phyloP scores from a whole-genome alignment of 75 land plant genomes.

The Selaginella moellendorffii region DNA sequence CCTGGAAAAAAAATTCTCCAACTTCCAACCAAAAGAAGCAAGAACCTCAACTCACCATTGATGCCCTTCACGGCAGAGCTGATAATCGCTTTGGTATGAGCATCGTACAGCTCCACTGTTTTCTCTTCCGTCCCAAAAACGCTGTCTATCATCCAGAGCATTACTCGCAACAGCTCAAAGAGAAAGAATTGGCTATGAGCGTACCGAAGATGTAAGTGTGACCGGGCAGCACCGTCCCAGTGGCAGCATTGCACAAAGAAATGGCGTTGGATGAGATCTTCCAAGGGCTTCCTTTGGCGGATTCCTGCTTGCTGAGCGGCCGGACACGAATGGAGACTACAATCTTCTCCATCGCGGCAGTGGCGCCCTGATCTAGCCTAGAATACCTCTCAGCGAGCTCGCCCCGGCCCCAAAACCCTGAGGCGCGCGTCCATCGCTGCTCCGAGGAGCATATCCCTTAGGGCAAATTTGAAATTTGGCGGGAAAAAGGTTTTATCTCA shows the following conservation, averaged over 20 bases:
- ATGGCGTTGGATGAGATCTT: conserved; percentile 60
- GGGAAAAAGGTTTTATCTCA: too few relatives aligned
- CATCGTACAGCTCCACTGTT: conserved; percentile 61
- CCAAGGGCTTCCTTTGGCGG: conserved; percentile 67
- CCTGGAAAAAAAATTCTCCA: too few relatives aligned
- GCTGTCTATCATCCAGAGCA: conserved; percentile 29
- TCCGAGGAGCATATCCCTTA: too few relatives aligned
- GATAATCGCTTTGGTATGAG: conserved; percentile 69
- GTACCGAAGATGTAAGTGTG: conserved; percentile 63
- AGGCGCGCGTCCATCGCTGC: too few relatives aligned
- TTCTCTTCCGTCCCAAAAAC: conserved; percentile 68
- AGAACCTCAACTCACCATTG: conserved; percentile 42
- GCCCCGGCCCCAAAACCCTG: too few relatives aligned
- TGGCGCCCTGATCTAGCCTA: too few relatives aligned
- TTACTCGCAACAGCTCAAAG: too few relatives aligned
- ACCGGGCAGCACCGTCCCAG: conserved; percentile 10
- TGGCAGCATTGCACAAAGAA: conserved; percentile 21
- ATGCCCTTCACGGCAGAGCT: conserved; percentile 75
- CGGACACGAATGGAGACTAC: conserved; percentile 67
- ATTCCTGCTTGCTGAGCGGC: conserved; percentile 70
- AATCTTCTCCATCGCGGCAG: conserved; percentile 98
- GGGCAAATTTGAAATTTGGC: too few relatives aligned
- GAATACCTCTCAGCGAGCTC: too few relatives aligned
- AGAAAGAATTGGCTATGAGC: too few relatives aligned
- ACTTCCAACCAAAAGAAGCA: neutral